phyloP scores from a whole-genome alignment of 2,329 filamentous ascomycete genomes.

The Exophiala dermatitidis region DNA sequence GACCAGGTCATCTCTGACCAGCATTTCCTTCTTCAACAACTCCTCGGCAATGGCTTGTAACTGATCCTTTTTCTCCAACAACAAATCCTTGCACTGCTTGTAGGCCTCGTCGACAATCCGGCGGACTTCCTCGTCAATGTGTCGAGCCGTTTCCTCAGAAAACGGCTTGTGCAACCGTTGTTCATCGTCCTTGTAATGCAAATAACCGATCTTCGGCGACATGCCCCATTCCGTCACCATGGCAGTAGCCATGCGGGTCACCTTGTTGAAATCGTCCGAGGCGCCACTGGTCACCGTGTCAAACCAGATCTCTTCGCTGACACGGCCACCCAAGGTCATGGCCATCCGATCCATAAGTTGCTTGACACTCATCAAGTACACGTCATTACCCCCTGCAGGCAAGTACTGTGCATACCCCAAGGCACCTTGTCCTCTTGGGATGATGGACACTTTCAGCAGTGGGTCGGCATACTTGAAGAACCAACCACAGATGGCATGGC shows the following conservation, averaged over 20 bases:
- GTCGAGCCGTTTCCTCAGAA: constrained; percentile 84
- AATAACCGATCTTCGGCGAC: constrained; percentile 85
- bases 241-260: constrained; percentile 86
- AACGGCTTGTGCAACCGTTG: constrained; percentile 89
- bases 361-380: constrained; percentile 89
- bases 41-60: constrained; percentile 89
- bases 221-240: constrained; percentile 99
- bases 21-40: constrained; percentile 81
- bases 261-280: constrained; percentile 96
- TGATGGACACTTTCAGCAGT: constrained; percentile 95
- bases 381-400: constrained; percentile 65
- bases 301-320: constrained; percentile 95
- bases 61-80: constrained; percentile 79
- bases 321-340: constrained; percentile 93
- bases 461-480: constrained; percentile 95
- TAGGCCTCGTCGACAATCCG: constrained; percentile 90
- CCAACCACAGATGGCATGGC: constrained; percentile 97
- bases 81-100: constrained; percentile 75
- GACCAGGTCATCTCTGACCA: constrained; percentile 75
- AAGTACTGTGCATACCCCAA: constrained; percentile 96
- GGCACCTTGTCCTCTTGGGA: constrained; percentile 87
- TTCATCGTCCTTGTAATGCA: constrained; percentile 80
- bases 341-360: constrained; percentile 99
- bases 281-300: constrained; percentile 92
- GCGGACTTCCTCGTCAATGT: constrained; percentile 85